Evolutionary conservation across 1,284 basidiomycete genomes (phyloP).

Genomic region (Rhodofomes roseus): DNA sequence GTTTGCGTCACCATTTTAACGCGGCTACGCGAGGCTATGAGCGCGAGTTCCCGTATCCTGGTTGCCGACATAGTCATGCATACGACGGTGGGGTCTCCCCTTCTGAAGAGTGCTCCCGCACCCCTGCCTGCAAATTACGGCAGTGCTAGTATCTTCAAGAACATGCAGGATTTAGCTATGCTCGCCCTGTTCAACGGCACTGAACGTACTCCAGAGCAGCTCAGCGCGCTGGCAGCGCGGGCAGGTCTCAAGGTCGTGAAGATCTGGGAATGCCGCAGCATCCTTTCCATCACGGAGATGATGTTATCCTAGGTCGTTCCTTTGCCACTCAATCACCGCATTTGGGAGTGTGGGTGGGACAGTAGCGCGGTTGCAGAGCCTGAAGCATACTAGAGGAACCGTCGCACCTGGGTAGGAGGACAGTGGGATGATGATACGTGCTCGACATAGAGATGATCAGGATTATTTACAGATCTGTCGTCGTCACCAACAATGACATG

Average conservation of each 20-base stretch:
- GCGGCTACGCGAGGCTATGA: slow-evolving; percentile 8
- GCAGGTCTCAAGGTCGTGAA: slow-evolving; percentile 9
- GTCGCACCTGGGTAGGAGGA: not conserved
- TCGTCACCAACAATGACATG: too few relatives aligned
- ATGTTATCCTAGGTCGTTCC: not conserved
- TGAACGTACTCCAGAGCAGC: slow-evolving; percentile 12
- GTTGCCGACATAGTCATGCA: slow-evolving; percentile 10
- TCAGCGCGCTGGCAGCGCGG: slow-evolving; percentile 3
- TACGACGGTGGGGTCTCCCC: slow-evolving; percentile 10
- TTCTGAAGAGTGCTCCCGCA: slow-evolving; percentile 5
- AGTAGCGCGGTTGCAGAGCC: not conserved
- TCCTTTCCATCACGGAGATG: slow-evolving; percentile 11
- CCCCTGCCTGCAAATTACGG: slow-evolving; percentile 16
- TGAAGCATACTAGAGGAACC: not conserved
- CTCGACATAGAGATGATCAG: not conserved
- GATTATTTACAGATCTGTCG: not conserved
- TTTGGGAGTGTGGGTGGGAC: not conserved
- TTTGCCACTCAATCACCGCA: not conserved
- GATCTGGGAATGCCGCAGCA: slow-evolving; percentile 11
- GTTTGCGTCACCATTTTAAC: slow-evolving; percentile 11
- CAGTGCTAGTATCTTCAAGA: slow-evolving; percentile 3
- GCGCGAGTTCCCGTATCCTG: slow-evolving; percentile 8
- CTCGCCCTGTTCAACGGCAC: slow-evolving; percentile 8
- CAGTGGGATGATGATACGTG: not conserved
- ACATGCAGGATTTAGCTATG: slow-evolving; percentile 13